These are phyloP conservation scores for Physcomitrium patens DNA, from an alignment of 225 moss, liverwort and hornwort species.

Conservation along the genomic window DNA sequence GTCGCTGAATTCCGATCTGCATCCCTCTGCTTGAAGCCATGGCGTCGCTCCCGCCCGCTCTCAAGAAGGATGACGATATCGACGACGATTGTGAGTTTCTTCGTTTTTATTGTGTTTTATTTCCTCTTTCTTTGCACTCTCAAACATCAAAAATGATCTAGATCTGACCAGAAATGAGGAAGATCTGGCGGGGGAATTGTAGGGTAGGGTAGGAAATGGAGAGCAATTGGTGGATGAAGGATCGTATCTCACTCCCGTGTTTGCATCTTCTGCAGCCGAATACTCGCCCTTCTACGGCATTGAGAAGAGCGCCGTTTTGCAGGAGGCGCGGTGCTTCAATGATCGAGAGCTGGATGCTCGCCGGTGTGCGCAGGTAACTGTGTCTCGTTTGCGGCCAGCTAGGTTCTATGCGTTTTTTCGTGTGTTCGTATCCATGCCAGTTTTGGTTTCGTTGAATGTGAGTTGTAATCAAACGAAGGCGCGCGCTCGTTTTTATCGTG, in stretches of 20 bases:
- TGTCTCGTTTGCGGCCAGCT: not conserved
- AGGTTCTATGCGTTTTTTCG: not conserved
- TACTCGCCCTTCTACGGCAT: conserved; percentile 88
- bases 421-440: not conserved
- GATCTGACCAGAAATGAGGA: conserved; percentile 21
- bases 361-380: conserved; percentile 75
- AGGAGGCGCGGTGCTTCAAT: conserved; percentile 82
- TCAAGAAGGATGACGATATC: conserved; percentile 90
- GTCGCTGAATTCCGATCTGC: conserved; percentile 25
- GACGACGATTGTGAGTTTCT: conserved; percentile 75
- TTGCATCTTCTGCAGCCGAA: conserved; percentile 63
- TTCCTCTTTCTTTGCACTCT: not conserved
- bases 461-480: too few species aligned
- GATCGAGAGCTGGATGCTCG: conserved; percentile 81
- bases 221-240: not conserved
- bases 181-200: conserved; percentile 14
- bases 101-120: too few species aligned
- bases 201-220: not conserved
- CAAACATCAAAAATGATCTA: not conserved
- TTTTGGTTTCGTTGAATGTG: not conserved
- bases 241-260: not conserved
- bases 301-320: conserved; percentile 85
- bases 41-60: conserved; percentile 78
- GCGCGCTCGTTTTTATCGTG: too few species aligned
- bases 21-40: conserved; percentile 54